Base-by-base conservation (phyloP, 2,329 filamentous ascomycete genomes). In the Neonectria neomacrospora region DNA sequence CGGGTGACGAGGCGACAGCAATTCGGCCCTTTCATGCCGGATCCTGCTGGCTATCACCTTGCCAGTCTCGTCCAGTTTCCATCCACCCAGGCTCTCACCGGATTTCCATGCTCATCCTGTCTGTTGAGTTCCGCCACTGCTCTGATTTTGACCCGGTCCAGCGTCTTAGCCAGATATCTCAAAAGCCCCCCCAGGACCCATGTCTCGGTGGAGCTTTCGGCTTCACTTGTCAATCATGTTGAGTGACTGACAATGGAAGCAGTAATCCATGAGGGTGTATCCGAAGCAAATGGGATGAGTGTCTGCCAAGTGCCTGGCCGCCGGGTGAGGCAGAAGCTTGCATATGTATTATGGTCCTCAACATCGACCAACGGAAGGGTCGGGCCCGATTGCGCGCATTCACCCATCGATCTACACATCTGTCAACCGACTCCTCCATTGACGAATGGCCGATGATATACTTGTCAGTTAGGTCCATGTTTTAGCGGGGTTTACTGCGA, bases 341-440 rank as follows among this genome's bases (percentile, higher is more conserved):
- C 30, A 23, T 44, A 52, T n/a, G n/a, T 48, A 26, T 26, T 48
- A n/a, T 48, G 7, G 57, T 39, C 32, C 37, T 30, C 22, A 42
- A 51, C 37, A 18, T 45, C 51, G 18, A 47, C 56, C 14, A 37
- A 16, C 14, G 34, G 34, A 37, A 11, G 28, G 22, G 48, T 37
- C 48, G 14, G 16, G 39, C 32, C 56, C 50, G 56, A 59, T 54
- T 34, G 34, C 48, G 34, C 48, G 37, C 26, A 42, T 20, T 58
- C 20, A 34, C 28, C 56, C 37, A 34, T 55, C 52, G 58, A 56
- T 55, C 52, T 50, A 45, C 52, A 30, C 58, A 58, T 45, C 56
- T 53, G 56, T 45, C 56, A 58, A 45, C 26, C 28, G 18, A 32
- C 20, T 44, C 39, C 48, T 39, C 47, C 37, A 39, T 23, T 47